Base-by-base conservation (phyloP, 2,329 filamentous ascomycete species). In the Domatiomyces globalis region DNA sequence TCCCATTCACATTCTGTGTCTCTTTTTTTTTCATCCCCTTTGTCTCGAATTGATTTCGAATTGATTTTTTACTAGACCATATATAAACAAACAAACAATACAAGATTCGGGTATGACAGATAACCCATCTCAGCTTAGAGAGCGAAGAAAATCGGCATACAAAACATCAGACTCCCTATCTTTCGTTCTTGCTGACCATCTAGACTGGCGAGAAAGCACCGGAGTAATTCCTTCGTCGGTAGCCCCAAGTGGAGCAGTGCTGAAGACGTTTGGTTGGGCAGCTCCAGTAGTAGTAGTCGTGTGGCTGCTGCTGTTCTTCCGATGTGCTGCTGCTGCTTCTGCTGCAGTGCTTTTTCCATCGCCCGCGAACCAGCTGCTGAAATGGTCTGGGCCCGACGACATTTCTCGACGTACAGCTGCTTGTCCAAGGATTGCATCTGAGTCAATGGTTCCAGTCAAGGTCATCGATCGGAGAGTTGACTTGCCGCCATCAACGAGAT, bases 81-180 rank as follows among this genome's bases (percentile, higher is more conserved):
- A 6, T 25, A 25, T 3, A 25, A 25, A 15, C 10, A 39, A 12
- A 33, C 29, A 33, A 33, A 15, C 10, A 39, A 12, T 10, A 39
- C 9, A 15, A 15, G 1, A 39, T 6, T 25, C 22, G 33, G 15
- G 15, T 15, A 39, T 15, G 15, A 15, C 15, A 33, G 10, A 9
- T 10, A 9, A 12, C 29, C 10, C 4, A 33, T 9, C 29, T 39
- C 33, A 39, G 33, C 33, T 39, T 10, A 68, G 4, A 69, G 64
- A 1, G 69, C 73, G 57, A 68, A 67, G 48, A 63, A 70, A 1
- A 63, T 64, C 39, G 19, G 43, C 43, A 45, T 45, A 45, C n/a
- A 27, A 27, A 45, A 45, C 64, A 66, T 17, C 65, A 73, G 51
- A 66, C 61, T 0, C 43, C 43, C 43, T 18, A n/a, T 27, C n/a